Base-by-base conservation (phyloP, 2,329 filamentous ascomycete species). In the Cladosporium phlei region DNA sequence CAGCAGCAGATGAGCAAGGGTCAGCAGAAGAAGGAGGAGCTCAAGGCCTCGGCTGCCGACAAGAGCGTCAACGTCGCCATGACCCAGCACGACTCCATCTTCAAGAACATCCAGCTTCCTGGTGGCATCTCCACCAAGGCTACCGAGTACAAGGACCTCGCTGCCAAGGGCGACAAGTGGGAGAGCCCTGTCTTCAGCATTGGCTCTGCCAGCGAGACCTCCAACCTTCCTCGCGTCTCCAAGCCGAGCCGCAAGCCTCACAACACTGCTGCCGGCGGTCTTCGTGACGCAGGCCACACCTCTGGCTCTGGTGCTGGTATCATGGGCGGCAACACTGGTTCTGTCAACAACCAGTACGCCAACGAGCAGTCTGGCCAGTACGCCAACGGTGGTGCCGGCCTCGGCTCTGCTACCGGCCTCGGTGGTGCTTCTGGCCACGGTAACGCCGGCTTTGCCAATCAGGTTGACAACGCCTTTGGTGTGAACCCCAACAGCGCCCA, bases 151-250 rank as follows among this genome's bases (percentile, higher is more conserved):
- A 88, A 82, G 71, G 82, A 96, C 17, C 77, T 95, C 48, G 88
- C 91, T 7, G 75, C 74, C 56, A 88, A 93, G 79, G 93, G 93
- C 43, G 86, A 95, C 47, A 84, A 82, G 67, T 98, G 93, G 93
- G 85, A 95, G 75, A 94, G 86, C 51, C 88, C 91, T 8, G 82
- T 98, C 60, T 98, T 98, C 74, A 84, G 81, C 50, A 85, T 97
- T 58, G 91, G 93, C 38, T 78, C 72, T 33, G 89, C 90, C 9
- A 74, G 78, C 46, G 82, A 84, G 69, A 88, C 86, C 32, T 76
- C 70, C 19, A 79, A 85, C 59, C 76, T 96, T 33, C 89, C 90
- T 2, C 64, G 69, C 52, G 63, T 75, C 28, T 65, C 67, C 1
- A 56, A 71, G 28, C 69, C 85, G 44, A 73, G 66, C 27, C 79